Evolutionary conservation across 2,329 filamentous ascomycete genomes (phyloP), one percentile per base, ranked within the genome.

Genomic region (Fusarium liriodendri): DNA sequence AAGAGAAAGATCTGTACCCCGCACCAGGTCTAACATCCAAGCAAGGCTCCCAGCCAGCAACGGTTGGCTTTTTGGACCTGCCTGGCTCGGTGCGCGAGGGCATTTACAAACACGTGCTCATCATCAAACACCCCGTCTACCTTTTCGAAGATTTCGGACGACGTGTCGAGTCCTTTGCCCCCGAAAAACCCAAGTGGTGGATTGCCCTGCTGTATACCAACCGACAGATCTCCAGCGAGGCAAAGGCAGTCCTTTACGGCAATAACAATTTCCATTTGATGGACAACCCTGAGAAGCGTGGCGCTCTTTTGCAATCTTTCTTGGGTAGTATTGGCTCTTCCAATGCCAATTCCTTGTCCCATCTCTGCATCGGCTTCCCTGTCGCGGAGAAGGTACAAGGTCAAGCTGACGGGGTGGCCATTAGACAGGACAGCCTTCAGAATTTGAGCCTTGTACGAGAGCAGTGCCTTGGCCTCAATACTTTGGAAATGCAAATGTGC

Each of bases 301-400:
- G 42, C 45, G 25, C 7, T 20, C 59, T 70, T 37, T 37, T 67
- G 38, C 64, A 32, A 29, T 68, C 62, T 52, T 68, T 73, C 45
- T 25, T 73, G 6, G 29, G 47, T 27, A 32, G 62, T 33, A 69
- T 73, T 33, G 67, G 70, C 32, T 40, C 61, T 35, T 6, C 20
- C 5, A 73, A 66, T 50, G 67, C 67, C 25, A 32, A 33, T 25
- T 58, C 18, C 20, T 22, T 73, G 6, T 68, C 67, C 55, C 52
- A 57, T 32, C 58, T 71, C 6, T 61, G 45, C 58, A 68, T 73
- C 60, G 47, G 57, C 42, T 71, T 70, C 58, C 70, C 70, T 6
- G 58, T 64, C 35, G 18, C 14, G 7, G 60, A 67, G 35, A 47
- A 29, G 10, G 25, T 9, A 35, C 20, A 47, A 7, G 25, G 38